phyloP scores from a whole-genome alignment of 164 flowering plant species.

The Vitis cinerea region DNA sequence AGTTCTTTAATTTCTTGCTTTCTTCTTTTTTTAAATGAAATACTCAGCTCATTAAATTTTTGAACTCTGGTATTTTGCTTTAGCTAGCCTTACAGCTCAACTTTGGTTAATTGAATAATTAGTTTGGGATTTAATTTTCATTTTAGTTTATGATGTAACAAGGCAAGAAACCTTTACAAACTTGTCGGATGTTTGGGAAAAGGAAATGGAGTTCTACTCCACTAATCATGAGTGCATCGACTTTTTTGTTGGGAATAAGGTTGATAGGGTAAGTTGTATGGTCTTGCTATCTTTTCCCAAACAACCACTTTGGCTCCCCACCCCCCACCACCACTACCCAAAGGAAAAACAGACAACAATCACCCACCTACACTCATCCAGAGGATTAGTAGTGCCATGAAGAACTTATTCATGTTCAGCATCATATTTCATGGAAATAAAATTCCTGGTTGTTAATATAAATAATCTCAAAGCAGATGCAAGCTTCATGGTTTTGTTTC shows the following conservation, averaged over 20 bases:
- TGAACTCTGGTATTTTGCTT: background rate
- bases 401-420: background rate
- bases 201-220: slow-evolving; percentile 73
- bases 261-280: slow-evolving; percentile 64
- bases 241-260: slow-evolving; percentile 86
- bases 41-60: background rate
- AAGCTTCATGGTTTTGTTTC: background rate
- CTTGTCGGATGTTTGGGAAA: slow-evolving; percentile 69
- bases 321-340: too few relatives aligned
- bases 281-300: background rate
- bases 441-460: background rate
- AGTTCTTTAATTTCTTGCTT: background rate
- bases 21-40: background rate
- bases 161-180: slow-evolving; percentile 77
- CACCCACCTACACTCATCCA: background rate
- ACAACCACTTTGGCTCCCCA: too few relatives aligned
- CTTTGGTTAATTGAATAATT: background rate
- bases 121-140: slow-evolving; percentile 8
- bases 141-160: slow-evolving; percentile 85
- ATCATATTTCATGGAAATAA: background rate
- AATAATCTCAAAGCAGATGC: background rate
- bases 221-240: slow-evolving; percentile 76
- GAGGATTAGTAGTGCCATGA: background rate
- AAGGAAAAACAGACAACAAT: too few relatives aligned
- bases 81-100: background rate